Evolutionary conservation across 2,329 filamentous ascomycete genomes (phyloP).

Genomic region (Cladosporium sp.): DNA sequence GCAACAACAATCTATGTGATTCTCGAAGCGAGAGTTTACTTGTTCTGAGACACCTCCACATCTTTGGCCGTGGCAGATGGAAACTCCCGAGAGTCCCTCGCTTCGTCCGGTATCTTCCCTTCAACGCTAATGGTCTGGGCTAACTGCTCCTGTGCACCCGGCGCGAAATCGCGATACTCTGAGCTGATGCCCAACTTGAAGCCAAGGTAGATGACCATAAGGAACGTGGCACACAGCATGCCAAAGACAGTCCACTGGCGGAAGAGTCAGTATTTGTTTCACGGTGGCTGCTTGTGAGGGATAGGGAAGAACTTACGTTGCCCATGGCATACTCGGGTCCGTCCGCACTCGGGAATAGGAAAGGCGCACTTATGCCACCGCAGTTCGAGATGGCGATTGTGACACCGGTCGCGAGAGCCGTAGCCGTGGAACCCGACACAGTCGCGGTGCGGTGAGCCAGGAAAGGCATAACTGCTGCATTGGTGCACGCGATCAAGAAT

Average conservation of each 20-base stretch:
- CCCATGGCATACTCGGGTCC: slow-evolving; percentile 13
- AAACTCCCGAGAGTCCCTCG: slow-evolving; percentile 8
- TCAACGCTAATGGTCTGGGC: slow-evolving; percentile 10
- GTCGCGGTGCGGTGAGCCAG: slow-evolving; percentile 14
- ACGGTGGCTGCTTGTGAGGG: background rate
- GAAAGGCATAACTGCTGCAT: slow-evolving; percentile 15
- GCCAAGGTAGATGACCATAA: slow-evolving; percentile 13
- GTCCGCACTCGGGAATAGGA: slow-evolving; percentile 12
- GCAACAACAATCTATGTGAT: background rate
- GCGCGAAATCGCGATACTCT: slow-evolving; percentile 13
- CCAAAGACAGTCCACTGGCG: slow-evolving; percentile 15
- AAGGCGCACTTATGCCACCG: slow-evolving; percentile 14
- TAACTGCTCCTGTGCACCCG: slow-evolving; percentile 6
- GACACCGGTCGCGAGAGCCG: slow-evolving; percentile 13
- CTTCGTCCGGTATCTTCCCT: slow-evolving; percentile 6
- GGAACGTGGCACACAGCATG: slow-evolving; percentile 11
- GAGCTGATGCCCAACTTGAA: slow-evolving; percentile 13
- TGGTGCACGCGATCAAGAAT: slow-evolving; percentile 15
- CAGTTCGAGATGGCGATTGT: slow-evolving; percentile 15
- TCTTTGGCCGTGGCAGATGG: slow-evolving; percentile 4
- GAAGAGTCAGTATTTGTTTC: background rate
- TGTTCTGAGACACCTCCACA: background rate
- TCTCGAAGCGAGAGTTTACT: slow-evolving; percentile 1
- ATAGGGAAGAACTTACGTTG: slow-evolving; percentile 8
- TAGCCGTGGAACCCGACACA: slow-evolving; percentile 13